Percentiles rank a stretch among this genome's conserved stretches.
Conservation (phyloP, 2,329 filamentous ascomycete species). For the Colletotrichum sojae region DNA sequence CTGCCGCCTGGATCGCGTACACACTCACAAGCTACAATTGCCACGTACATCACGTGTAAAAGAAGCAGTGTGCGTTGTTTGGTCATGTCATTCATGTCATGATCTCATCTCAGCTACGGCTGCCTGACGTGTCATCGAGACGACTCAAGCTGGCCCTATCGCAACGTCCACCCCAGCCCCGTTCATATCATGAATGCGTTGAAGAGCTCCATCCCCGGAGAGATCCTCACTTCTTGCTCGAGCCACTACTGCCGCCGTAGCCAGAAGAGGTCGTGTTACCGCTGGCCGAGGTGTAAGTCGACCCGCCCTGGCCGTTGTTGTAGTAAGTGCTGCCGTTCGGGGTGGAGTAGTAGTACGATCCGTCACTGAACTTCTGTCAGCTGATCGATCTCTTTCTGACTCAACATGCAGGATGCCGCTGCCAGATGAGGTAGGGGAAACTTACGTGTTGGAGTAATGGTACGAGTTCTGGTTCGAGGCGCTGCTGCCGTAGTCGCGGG, state of each 20-base stretch:
- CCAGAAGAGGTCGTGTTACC: conserved; percentile 51
- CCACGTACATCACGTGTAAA: no score
- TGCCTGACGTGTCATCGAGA: neutral
- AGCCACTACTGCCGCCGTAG: conserved; percentile 32
- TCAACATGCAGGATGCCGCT: no score
- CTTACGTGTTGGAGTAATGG: conserved; percentile 77
- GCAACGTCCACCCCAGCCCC: no score
- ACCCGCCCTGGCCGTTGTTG: conserved; percentile 71
- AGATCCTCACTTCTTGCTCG: neutral
- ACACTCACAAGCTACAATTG: no score
- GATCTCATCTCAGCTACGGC: no score
- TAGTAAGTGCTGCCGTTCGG: conserved; percentile 78
- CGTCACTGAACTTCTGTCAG: conserved; percentile 59
- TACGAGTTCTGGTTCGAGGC: conserved; percentile 72
- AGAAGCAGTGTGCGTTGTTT: no score
- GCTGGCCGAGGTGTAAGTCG: conserved; percentile 72
- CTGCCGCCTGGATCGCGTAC: no score
- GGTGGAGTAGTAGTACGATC: conserved; percentile 83
- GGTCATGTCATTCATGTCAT: no score
- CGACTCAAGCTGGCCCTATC: no score
- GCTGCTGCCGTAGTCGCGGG: conserved; percentile 72
- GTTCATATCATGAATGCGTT: neutral
- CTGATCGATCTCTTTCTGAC: no score
- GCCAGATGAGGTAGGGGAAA: neutral
- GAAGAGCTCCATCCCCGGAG: no score